Base-by-base conservation (phyloP, 2,329 filamentous ascomycete species). In the Microdochium trichocladiopsis region DNA sequence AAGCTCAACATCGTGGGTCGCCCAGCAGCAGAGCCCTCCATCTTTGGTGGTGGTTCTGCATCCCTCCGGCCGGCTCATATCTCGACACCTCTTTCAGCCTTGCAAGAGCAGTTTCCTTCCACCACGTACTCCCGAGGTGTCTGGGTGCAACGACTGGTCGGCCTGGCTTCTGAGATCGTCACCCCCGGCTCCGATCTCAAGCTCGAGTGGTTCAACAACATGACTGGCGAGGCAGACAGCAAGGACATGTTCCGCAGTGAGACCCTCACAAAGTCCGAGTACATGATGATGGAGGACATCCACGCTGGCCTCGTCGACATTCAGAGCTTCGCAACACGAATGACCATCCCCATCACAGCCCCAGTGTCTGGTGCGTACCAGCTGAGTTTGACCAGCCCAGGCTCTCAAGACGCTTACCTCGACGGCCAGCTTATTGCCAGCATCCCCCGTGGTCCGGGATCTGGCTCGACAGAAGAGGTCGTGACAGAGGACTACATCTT, bases 1-100 rank as follows among this genome's bases (percentile, higher is more conserved):
- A 47, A 25, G 23, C 23, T 51, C 4, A 41, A 37, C 14, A 22
- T 47, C 23, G 36, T 51, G 6, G 50, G 33, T 12, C 36, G 36
- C n/a, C 50, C 45, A 12, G 36, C 36, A 5, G 45, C 41, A 22
- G 25, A 51, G 18, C 22, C 50, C 3, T 22, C 50, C 21, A 41
- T 25, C 22, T 41, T 25, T 21, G 50, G 50, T 21, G 50, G 50
- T 14, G 50, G 50, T 18, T 25, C 22, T 16, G 50, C 50, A 25
- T 51, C 50, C 5, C 36, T 51, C n/a, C 22, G 21, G 28, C 28
- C 28, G 8, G 28, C 28, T 8, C 28, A 33, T 14, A 33, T 33
- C 28, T 33, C 14, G 6, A 37, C 14, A 37, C 33, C 33, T 16
- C 14, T 37, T 16, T 9, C 6, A 11, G 33, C 33, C 14, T n/a